phyloP scores from a whole-genome alignment of 2,329 filamentous ascomycete species.

The Colletotrichum sp. region DNA sequence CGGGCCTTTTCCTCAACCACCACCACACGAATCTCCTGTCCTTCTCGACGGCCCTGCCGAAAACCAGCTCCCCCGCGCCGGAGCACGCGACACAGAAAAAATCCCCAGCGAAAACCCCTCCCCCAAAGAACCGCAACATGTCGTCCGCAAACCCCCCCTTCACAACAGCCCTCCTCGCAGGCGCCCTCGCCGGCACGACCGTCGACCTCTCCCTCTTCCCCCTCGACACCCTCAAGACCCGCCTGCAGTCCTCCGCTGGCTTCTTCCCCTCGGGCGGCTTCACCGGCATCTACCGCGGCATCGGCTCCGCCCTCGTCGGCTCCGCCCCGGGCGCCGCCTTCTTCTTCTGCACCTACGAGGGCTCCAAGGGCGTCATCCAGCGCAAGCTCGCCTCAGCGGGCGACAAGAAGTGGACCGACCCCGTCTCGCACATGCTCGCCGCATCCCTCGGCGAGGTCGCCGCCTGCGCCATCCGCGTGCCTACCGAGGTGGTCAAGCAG shows the following conservation, averaged over 20 bases:
- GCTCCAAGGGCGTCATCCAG: conserved; percentile 64
- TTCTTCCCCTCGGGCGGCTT: conserved; percentile 88
- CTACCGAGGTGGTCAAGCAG: conserved; percentile 97
- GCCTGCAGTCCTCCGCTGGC: conserved; percentile 81
- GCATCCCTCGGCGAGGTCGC: conserved; percentile 88
- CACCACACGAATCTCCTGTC: background rate
- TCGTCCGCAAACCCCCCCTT: conserved; percentile 43
- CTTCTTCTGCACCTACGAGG: conserved; percentile 96
- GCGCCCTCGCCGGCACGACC: conserved; percentile 90
- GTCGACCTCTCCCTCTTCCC: conserved; percentile 97
- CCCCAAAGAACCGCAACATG: background rate
- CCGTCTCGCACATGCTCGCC: conserved; percentile 75
- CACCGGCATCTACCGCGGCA: conserved; percentile 88
- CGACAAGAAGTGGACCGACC: conserved; percentile 23
- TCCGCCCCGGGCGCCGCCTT: conserved; percentile 93
- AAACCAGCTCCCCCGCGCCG: background rate
- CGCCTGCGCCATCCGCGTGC: conserved; percentile 90
- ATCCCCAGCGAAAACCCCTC: background rate
- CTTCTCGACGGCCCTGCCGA: background rate
- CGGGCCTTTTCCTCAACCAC: background rate
- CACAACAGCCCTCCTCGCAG: conserved; percentile 73
- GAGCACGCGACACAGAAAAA: background rate
- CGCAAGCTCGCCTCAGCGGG: conserved; percentile 30
- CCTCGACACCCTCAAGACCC: conserved; percentile 98
- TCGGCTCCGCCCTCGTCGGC: conserved; percentile 87